Evolutionary conservation across 495 filamentous ascomycete species (phyloP), one percentile per base, ranked within the genome.

Genomic region (Podospora pseudoanserina): DNA sequence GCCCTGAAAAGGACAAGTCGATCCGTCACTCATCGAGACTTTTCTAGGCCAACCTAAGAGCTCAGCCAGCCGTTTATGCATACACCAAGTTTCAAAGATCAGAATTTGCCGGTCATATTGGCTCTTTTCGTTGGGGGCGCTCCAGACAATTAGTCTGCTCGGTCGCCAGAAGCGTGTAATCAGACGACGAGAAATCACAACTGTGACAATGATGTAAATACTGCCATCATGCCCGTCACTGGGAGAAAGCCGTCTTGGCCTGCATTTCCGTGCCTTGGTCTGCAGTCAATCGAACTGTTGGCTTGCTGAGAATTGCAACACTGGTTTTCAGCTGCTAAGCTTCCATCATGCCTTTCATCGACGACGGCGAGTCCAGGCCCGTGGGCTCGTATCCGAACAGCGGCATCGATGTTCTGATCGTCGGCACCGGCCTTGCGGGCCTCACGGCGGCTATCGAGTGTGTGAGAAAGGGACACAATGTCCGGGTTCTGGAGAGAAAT

Each of bases 381-480:
- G 78, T 81, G 9, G 79, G 79, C 30, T 76, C 76, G 13, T 81
- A 81, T 68, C 74, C 78, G 11, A 66, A 71, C n/a, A 76, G 76
- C 34, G 81, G 82, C 18, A 87, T 90, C 68, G 80, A 85, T 61
- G 82, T 90, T 16, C 73, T 90, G 19, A 84, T 90, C 58, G 84
- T 90, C 13, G 88, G 88, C 6, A 85, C 84, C 6, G 89, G 88
- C 58, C 83, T 90, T 28, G 89, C 84, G 39, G 89, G 88, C 11
- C 78, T 90, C 23, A 87, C 86, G 0, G 85, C 86, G 3, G 83
- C 86, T n/a, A 84, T 90, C 30, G 89, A 91, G 78, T 87, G 86
- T 68, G 74, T 80, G 61, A 82, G 87, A 26, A 88, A 91, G 76
- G 88, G 88, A 3, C 87, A 91, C 67, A 84, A 80, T 58, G 88